Conservation (phyloP, 352 stramenopile species). For the Phytopythium aichiense region DNA sequence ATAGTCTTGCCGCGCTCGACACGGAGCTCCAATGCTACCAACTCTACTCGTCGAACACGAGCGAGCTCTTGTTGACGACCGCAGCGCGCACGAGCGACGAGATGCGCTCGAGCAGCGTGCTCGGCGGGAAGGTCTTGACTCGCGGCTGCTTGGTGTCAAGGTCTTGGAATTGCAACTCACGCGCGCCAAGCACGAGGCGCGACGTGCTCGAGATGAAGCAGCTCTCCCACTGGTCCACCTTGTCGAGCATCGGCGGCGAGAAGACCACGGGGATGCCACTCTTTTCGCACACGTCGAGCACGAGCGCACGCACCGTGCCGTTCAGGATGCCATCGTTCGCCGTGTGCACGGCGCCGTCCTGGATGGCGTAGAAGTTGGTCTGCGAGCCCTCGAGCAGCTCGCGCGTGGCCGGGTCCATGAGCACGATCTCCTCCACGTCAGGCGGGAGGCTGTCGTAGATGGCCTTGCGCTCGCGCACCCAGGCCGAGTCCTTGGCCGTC, state of each 20-base stretch:
- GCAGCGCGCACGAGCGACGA: constrained; percentile 35
- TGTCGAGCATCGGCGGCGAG: constrained; percentile 42
- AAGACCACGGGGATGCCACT: constrained; percentile 53
- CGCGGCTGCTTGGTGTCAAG: constrained; percentile 20
- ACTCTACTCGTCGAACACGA: constrained; percentile 39
- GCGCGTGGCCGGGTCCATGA: constrained; percentile 67
- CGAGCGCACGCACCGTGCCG: constrained; percentile 66
- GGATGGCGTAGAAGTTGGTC: constrained; percentile 80
- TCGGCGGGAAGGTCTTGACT: constrained; percentile 28
- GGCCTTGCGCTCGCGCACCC: constrained; percentile 66
- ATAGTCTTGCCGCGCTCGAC: neutral
- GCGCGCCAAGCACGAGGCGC: constrained; percentile 60
- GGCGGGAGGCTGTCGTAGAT: constrained; percentile 67
- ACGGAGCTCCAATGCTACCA: neutral
- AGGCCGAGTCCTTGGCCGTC: constrained; percentile 68
- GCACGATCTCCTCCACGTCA: constrained; percentile 78
- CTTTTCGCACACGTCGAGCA: constrained; percentile 60
- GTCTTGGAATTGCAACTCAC: constrained; percentile 47
- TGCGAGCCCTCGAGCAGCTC: constrained; percentile 73
- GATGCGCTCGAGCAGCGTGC: constrained; percentile 42
- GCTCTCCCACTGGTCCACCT: constrained; percentile 58
- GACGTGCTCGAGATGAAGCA: constrained; percentile 86
- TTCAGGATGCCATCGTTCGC: constrained; percentile 72
- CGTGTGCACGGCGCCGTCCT: constrained; percentile 50
- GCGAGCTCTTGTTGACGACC: constrained; percentile 48